Conservation (phyloP, 1,139 yeast genomes). For the Candida albicans region DNA sequence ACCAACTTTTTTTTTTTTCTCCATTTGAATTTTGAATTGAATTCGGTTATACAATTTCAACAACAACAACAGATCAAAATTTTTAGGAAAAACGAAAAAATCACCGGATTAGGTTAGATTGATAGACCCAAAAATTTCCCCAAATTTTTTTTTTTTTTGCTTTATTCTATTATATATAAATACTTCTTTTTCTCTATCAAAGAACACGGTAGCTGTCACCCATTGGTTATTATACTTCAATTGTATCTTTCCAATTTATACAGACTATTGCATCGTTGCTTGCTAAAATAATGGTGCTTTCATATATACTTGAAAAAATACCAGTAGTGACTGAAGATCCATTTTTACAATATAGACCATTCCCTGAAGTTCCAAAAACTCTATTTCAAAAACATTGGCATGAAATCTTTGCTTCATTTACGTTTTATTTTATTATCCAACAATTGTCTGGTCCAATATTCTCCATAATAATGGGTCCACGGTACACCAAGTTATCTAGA, state of each 20-base stretch:
- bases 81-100: background rate
- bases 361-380: constrained; percentile 37
- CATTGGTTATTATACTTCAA: too few species aligned
- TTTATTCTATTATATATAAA: background rate
- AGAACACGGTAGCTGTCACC: too few species aligned
- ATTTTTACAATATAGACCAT: constrained; percentile 47
- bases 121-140: background rate
- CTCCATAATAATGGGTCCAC: constrained; percentile 36
- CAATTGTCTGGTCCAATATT: constrained; percentile 39
- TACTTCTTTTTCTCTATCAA: background rate
- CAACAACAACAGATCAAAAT: too few species aligned
- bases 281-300: constrained; percentile 1
- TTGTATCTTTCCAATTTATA: too few species aligned
- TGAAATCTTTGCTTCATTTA: constrained; percentile 42
- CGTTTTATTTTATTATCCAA: constrained; percentile 42
- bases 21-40: too few species aligned
- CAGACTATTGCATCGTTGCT: background rate
- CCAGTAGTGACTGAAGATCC: constrained; percentile 44
- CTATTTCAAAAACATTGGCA: constrained; percentile 52
- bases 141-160: background rate
- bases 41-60: too few species aligned
- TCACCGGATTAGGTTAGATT: background rate
- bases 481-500: constrained; percentile 47
- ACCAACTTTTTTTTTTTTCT: too few species aligned
- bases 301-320: constrained; percentile 10